Base-by-base conservation (phyloP, 1,139 yeast species). In the Oligophagozyma castellii region DNA sequence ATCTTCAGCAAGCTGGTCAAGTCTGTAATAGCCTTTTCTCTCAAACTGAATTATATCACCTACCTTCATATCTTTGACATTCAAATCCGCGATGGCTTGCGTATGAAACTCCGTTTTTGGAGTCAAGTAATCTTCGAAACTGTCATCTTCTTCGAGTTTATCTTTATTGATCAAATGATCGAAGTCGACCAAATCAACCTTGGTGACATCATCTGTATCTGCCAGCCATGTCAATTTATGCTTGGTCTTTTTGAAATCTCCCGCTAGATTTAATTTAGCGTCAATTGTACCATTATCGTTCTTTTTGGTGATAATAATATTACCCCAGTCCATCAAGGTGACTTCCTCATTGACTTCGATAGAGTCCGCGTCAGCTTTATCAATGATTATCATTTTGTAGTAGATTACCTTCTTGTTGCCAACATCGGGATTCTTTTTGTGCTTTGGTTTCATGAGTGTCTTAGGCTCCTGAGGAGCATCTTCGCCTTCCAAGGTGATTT, bases 261-360 rank as follows among this genome's bases (percentile, higher is more conserved):
- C 96, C 44, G 81, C 95, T 55, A 89, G 69, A 58, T 89, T 80
- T 48, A 89, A 67, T 48, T 73, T 76, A 40, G 84, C 95, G 35
- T 73, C 80, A 39, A 86, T 61, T 3, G 74, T 63, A 33, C 67
- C 71, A 40, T 65, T 75, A 55, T 70, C 76, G 51, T 61, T 59
- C 48, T 86, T 70, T 58, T 73, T 73, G 44, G 79, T 68, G 42
- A 86, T 62, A 42, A 89, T 78, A 32, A 77, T 83, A 53, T 89
- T 89, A 68, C 96, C 96, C 98, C 98, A 89, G 61, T 89, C 96
- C 98, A 89, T 89, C 51, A 89, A 70, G 23, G 96, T 89, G 37
- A 86, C 67, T 63, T 89, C 96, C 61, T 89, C 96, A 33, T 70
- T 76, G 28, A 63, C 73, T 33, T 67, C 71, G 37, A 80, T 62